phyloP scores from a whole-genome alignment of 1,284 basidiomycete genomes.

The Polyporus tsugae region DNA sequence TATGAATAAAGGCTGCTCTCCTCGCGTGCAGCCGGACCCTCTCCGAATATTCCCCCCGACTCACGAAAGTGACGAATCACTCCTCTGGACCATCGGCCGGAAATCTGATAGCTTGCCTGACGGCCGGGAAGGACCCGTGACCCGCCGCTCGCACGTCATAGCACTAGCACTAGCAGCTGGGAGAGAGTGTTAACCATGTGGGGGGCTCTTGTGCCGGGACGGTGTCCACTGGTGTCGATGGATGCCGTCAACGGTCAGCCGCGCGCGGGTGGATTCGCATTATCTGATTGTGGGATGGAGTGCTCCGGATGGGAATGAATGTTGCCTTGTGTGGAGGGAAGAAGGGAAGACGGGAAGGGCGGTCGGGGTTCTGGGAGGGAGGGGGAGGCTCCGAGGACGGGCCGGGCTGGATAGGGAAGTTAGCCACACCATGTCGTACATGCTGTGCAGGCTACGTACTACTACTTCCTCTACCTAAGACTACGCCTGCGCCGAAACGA shows the following conservation, averaged over 20 bases:
- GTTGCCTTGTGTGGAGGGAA: neutral
- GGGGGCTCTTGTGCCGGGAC: neutral
- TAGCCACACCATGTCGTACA: constrained; percentile 3
- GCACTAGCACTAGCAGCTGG: neutral
- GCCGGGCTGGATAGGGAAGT: neutral
- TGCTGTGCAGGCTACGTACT: neutral
- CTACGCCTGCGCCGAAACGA: neutral
- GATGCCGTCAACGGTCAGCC: constrained; percentile 1
- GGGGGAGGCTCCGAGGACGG: neutral
- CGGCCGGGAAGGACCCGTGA: neutral
- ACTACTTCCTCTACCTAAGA: neutral
- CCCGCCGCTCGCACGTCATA: neutral
- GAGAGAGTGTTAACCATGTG: neutral
- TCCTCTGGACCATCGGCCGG: neutral
- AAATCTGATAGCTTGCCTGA: constrained; percentile 2
- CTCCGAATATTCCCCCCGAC: neutral
- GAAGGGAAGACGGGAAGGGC: neutral
- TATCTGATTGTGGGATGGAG: constrained; percentile 1
- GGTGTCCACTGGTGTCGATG: neutral
- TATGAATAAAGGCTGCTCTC: constrained; percentile 4
- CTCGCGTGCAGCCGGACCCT: neutral
- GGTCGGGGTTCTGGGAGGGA: neutral
- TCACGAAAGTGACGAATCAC: neutral
- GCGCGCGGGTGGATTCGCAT: neutral
- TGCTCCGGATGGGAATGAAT: neutral